A percentile compares a stretch with the other conserved stretches of the same genome.
Evolutionary conservation across 139 green algal species (phyloP).

Genomic region (Chlorella sp.): DNA sequence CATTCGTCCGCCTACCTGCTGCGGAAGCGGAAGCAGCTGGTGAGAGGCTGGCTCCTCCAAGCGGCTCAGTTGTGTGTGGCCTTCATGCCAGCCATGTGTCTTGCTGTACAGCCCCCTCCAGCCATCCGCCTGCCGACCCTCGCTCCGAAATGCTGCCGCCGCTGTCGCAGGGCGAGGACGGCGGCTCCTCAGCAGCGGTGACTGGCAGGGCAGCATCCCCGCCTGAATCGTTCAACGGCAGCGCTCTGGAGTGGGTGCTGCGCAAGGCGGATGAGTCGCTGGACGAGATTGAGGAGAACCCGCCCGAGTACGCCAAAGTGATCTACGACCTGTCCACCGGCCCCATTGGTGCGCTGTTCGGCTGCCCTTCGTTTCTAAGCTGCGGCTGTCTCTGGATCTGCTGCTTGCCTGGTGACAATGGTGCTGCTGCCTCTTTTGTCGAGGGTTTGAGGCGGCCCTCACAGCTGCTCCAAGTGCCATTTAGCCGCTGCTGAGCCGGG

Average conservation of each 20-base stretch:
- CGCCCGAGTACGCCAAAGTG: slow-evolving; percentile 38
- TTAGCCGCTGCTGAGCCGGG: no score
- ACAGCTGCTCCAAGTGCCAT: no score
- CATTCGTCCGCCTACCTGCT: slow-evolving; percentile 43
- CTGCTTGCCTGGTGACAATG: no score
- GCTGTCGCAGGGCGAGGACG: background rate
- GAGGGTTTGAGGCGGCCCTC: no score
- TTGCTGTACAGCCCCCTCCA: no score
- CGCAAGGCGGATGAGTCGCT: slow-evolving; percentile 48
- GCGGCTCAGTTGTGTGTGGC: no score
- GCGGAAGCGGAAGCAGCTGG: slow-evolving; percentile 7
- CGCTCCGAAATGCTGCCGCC: background rate
- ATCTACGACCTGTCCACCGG: slow-evolving; percentile 30
- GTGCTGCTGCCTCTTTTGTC: no score
- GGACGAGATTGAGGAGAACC: slow-evolving; percentile 48
- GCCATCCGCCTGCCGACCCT: background rate
- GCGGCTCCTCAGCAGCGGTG: background rate
- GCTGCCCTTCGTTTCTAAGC: no score
- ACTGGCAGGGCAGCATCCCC: background rate
- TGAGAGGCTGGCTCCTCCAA: background rate
- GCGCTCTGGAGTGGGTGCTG: slow-evolving; percentile 52
- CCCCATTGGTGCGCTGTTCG: slow-evolving; percentile 39
- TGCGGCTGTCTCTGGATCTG: no score
- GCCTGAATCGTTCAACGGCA: slow-evolving; percentile 38
- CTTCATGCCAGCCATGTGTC: no score